Evolutionary conservation across 371 early-diverging fungal genomes (phyloP), one percentile per base, ranked within the genome.

Genomic region (Zopfochytrium polystomum): DNA sequence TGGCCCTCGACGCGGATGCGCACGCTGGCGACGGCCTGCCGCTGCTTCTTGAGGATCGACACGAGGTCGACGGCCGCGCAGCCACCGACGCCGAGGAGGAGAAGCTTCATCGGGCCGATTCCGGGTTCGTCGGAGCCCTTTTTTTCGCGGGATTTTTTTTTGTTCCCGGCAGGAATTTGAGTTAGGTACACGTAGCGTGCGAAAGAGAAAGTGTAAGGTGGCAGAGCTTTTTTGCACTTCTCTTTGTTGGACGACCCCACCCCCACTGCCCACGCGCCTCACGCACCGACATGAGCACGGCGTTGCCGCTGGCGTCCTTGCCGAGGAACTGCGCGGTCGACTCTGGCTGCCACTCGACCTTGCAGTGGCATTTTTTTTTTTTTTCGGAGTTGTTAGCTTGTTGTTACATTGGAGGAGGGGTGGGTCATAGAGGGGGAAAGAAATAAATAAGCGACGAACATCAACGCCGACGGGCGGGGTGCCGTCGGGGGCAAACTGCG

Each of bases 41-140:
- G 47, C 47, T 47, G 47, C 22, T 47, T 47, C 18, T 23, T 9
- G 6, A 47, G 25, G 47, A 47, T 47, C n/a, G 47, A 47, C n/a
- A 47, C 47, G 13, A 47, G 7, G 18, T 47, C 47, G n/a, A 47
- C 23, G 47, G 47, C 47, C n/a, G 47, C 47, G 47, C 47, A 47
- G 23, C 47, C 47, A 23, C 47, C 47, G 7, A 47, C 13, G 7
- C 47, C 47, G 7, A 47, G 7, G 9, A 47, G 47, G 47, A 47
- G 47, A 22, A 47, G 18, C 25, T 47, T 47, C 47, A 47, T 47
- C 18, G 47, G 47, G 25, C 47, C 47, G 7, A 23, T 7, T 6
- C 47, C 47, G 6, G 47, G 47, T 47, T 47, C 47, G 25, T 47
- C 47, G 23, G n/a, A n/a, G 11, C 47, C 47, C 47, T 47, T 6